Evolutionary conservation across 2,329 filamentous ascomycete species (phyloP).

Genomic region (Plectosphaerella sp.): DNA sequence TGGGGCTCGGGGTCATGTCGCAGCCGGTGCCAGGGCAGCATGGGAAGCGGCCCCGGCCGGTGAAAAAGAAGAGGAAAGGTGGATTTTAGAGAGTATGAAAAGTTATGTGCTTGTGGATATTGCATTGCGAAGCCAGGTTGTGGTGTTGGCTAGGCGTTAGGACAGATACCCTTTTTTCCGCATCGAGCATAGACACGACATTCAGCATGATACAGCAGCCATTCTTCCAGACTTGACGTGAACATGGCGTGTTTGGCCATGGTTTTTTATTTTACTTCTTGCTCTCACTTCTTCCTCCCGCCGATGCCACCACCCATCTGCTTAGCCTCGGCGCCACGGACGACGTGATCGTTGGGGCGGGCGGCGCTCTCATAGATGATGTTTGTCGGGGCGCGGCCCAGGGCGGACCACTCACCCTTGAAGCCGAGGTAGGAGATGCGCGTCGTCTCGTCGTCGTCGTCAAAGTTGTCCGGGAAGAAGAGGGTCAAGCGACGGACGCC

Average conservation of each 20-base stretch:
- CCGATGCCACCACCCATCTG: constrained; percentile 53
- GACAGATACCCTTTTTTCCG: too few relatives aligned
- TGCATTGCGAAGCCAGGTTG: not conserved
- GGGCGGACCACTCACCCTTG: constrained; percentile 78
- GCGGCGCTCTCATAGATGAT: constrained; percentile 93
- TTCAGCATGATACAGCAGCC: too few relatives aligned
- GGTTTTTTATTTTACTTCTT: too few relatives aligned
- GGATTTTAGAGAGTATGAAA: constrained; percentile 14
- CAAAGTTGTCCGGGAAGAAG: constrained; percentile 94
- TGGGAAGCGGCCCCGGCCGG: constrained; percentile 33
- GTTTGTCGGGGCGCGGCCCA: constrained; percentile 75
- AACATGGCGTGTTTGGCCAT: too few relatives aligned
- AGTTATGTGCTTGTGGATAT: not conserved
- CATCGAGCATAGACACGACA: too few relatives aligned
- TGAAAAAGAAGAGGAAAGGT: constrained; percentile 38
- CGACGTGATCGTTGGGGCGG: constrained; percentile 80
- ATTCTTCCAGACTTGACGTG: too few relatives aligned
- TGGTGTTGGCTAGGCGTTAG: too few relatives aligned
- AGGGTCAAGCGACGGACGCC: constrained; percentile 77
- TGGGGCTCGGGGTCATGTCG: constrained; percentile 29
- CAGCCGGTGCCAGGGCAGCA: constrained; percentile 41
- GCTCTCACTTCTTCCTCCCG: constrained; percentile 14
- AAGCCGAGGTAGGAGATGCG: constrained; percentile 65
- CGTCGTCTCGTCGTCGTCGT: constrained; percentile 76
- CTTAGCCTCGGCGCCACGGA: constrained; percentile 53